Base-by-base conservation (phyloP, 257 asterid genomes). In the Penstemon newberryi region DNA sequence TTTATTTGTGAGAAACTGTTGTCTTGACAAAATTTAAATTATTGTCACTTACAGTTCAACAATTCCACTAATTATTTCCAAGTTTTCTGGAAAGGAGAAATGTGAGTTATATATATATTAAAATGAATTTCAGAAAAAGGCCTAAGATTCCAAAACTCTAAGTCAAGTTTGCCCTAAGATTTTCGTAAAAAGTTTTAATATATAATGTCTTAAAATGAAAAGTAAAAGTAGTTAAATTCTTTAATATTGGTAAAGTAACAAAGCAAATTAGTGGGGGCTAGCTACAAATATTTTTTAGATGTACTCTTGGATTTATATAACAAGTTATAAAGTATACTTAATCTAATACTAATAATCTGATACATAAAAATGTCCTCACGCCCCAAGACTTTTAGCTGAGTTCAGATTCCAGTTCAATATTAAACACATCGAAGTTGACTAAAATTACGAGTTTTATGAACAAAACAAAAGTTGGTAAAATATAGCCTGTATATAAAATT, bases 391-490 rank as follows among this genome's bases (percentile, higher is more conserved):
- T 87, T 79, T 76, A 70, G 78, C 57, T 37, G 65, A 68, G 71
- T 10, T 76, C 63, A 78, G 88, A 80, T 80, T 82, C 86, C 75
- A 42, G 13, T 58, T 49, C 69, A 64, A 69, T 41, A 72, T 49
- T 41, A 66, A 76, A 62, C 67, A 57, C 42, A 67, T 46, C 8
- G 52, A 62, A 73, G 90, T 82, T 85, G 95, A 83, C 92, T 77
- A 79, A 52, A 42, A 63, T 69, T 77, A 73, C 79, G 61, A 73
- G 60, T 68, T 56, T 42, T 47, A 64, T 15, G 79, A 77, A 82
- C 18, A 75, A 82, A 74, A 50, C 39, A 46, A 63, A 40, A 63
- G 68, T 71, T 49, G 52, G 45, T 70, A 75, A 63, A 47, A 56
- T 43, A 41, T 25, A 25, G 33, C 1, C 2, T 25, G 33, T 25